Percentiles rank a stretch among this genome's conserved stretches.
phyloP scores from a whole-genome alignment of 805 yeast species.

The Maudiozyma turicensis region DNA sequence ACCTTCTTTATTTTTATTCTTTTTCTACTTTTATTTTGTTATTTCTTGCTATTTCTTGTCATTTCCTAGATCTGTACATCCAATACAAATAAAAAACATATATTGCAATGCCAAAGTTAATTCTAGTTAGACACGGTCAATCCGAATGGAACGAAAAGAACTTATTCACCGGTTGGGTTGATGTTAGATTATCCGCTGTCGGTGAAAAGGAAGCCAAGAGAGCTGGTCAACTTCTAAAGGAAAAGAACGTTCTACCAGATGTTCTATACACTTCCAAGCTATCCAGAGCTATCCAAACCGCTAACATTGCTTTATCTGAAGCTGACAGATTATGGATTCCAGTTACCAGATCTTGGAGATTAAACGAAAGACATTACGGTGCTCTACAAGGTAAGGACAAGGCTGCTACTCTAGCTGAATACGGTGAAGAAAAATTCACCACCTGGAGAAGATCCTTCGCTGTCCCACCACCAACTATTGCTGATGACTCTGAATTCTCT shows the following conservation, averaged over 20 bases:
- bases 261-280: slow-evolving; percentile 83
- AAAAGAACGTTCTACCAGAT: slow-evolving; percentile 78
- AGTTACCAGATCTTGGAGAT: slow-evolving; percentile 92
- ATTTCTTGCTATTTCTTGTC: background rate
- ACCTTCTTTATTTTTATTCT: background rate
- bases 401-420: slow-evolving; percentile 80
- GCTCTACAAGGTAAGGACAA: slow-evolving; percentile 97
- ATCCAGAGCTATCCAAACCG: slow-evolving; percentile 94
- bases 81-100: background rate
- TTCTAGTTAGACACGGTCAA: slow-evolving; percentile 97
- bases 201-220: slow-evolving; percentile 87
- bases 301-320: slow-evolving; percentile 80
- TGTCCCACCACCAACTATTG: slow-evolving; percentile 89
- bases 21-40: background rate
- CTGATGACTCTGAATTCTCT: slow-evolving; percentile 66
- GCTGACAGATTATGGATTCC: slow-evolving; percentile 90
- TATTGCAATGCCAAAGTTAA: slow-evolving; percentile 49
- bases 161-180: slow-evolving; percentile 99
- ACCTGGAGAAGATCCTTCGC: slow-evolving; percentile 97
- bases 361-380: slow-evolving; percentile 98
- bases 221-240: slow-evolving; percentile 88
- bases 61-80: background rate
- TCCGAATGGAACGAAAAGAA: slow-evolving; percentile 98
- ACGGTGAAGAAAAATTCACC: slow-evolving; percentile 89
- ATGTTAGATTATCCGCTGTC: slow-evolving; percentile 69